These are phyloP conservation scores for Coniochaeta hoffmannii DNA, from an alignment of 2,329 filamentous ascomycete genomes.

Conservation along the genomic window DNA sequence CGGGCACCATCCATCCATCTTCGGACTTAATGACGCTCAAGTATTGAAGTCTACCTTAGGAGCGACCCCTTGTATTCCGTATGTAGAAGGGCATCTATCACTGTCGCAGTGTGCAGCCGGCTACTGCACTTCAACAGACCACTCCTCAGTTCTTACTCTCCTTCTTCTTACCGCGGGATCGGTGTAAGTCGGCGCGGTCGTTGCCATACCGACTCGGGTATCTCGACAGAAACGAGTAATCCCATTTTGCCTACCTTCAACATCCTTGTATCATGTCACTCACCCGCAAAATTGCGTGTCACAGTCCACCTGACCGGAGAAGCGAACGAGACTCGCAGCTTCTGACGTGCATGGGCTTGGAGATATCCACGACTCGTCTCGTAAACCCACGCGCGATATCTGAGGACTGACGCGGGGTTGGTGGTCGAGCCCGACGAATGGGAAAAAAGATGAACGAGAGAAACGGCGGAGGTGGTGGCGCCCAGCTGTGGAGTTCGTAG, in stretches of 20 bases:
- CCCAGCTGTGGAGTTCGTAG: background rate
- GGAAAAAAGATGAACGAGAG: background rate
- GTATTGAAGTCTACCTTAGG: too few relatives aligned
- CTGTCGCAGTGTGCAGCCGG: background rate
- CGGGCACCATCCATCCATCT: background rate
- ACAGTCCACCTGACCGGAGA: background rate
- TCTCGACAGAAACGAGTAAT: background rate
- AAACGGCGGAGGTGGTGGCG: background rate
- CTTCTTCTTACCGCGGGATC: background rate
- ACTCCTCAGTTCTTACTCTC: background rate
- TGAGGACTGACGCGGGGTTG: background rate
- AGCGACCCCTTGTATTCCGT: background rate
- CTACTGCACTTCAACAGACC: background rate
- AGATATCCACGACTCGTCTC: background rate
- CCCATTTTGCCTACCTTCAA: background rate
- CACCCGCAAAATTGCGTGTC: background rate
- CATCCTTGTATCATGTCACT: background rate
- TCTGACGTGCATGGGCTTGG: slow-evolving; percentile 6
- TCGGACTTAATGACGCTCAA: background rate
- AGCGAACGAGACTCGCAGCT: background rate
- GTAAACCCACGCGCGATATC: background rate
- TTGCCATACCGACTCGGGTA: background rate
- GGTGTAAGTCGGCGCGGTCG: background rate
- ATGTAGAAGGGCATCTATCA: background rate
- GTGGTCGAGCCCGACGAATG: background rate